These are phyloP conservation scores for Penicillium canescens DNA, from an alignment of 495 filamentous ascomycete genomes.

Conservation along the genomic window DNA sequence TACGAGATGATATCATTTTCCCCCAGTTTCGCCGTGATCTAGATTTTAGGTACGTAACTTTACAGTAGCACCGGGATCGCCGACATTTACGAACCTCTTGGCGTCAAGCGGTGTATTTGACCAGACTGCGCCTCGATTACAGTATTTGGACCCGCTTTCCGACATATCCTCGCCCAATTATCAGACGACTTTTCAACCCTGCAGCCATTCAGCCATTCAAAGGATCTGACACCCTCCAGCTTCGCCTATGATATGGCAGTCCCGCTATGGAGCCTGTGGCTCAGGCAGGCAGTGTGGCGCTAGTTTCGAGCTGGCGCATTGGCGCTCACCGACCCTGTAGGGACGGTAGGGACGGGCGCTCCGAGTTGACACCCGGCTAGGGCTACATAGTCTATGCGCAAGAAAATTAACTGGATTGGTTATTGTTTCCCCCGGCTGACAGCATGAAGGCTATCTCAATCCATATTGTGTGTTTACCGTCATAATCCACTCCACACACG, in stretches of 20 bases:
- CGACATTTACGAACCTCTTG: slow-evolving; percentile 16
- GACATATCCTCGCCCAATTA: background rate
- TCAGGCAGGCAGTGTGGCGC: slow-evolving; percentile 18
- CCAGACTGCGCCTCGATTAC: slow-evolving; percentile 23
- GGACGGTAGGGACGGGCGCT: slow-evolving; percentile 16
- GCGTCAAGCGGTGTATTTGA: slow-evolving; percentile 17
- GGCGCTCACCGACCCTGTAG: slow-evolving; percentile 12
- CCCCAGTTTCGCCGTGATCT: background rate
- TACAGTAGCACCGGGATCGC: slow-evolving; percentile 20
- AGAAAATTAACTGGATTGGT: no score
- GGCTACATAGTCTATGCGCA: slow-evolving; percentile 6
- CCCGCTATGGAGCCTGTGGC: slow-evolving; percentile 12
- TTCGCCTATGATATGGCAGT: slow-evolving; percentile 2
- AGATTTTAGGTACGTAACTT: background rate
- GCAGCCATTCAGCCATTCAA: background rate
- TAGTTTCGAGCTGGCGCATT: slow-evolving; percentile 10
- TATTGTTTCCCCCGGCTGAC: no score
- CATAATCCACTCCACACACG: no score
- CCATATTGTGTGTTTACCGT: no score
- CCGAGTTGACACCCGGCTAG: slow-evolving; percentile 14
- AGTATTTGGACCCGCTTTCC: slow-evolving; percentile 1
- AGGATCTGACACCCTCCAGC: background rate
- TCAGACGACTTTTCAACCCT: no score
- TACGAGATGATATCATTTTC: slow-evolving; percentile 4
- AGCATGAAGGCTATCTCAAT: no score